These are phyloP conservation scores for Anisodus acutangulus DNA, from an alignment of 257 asterid species.

Conservation along the genomic window DNA sequence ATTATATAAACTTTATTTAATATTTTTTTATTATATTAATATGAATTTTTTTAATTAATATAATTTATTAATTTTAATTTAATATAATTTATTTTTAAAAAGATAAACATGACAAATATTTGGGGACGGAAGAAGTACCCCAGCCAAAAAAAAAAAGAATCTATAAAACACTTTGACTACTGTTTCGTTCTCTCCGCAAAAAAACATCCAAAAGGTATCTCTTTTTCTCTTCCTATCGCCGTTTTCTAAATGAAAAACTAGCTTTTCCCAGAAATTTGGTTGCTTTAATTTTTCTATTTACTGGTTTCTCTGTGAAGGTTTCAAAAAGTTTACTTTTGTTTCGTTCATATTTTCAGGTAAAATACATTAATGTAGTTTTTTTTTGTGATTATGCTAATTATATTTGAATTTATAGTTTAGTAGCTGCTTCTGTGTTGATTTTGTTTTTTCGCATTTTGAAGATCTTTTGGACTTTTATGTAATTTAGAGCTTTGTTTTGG, in stretches of 20 bases:
- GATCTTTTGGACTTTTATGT: background rate
- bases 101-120: too few relatives aligned
- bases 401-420: background rate
- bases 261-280: background rate
- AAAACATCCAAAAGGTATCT: background rate
- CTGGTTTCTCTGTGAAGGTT: background rate
- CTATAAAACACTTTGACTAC: background rate
- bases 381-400: background rate
- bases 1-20: too few relatives aligned
- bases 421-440: background rate
- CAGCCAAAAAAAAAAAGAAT: background rate
- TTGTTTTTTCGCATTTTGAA: background rate
- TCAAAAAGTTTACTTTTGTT: background rate
- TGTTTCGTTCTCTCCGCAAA: background rate
- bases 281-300: background rate
- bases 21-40: too few relatives aligned
- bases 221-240: too few relatives aligned
- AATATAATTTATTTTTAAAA: too few relatives aligned
- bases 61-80: too few relatives aligned
- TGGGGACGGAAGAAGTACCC: too few relatives aligned
- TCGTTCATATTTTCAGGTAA: constrained; percentile 12
- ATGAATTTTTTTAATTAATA: too few relatives aligned
- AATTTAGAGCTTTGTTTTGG: too few relatives aligned
- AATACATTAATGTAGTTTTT: background rate
- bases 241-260: too few relatives aligned